Conservation (phyloP, 2,329 filamentous ascomycete species). For the Chaetomium sp. region DNA sequence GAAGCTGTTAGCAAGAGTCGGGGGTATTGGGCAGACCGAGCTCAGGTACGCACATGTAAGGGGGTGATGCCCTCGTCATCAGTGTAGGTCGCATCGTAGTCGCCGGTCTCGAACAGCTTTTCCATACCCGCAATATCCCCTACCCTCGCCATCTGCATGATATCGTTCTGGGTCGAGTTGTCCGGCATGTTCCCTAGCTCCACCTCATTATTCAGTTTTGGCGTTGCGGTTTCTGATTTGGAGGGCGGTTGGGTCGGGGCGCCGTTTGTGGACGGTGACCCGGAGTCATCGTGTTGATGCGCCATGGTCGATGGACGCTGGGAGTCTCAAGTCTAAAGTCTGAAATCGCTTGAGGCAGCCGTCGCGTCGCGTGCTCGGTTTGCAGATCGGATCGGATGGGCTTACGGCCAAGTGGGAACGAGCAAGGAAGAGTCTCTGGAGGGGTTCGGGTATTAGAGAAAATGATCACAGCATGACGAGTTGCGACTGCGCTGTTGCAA, state of each 20-base stretch:
- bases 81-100: slow-evolving; percentile 77
- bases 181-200: slow-evolving; percentile 55
- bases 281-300: slow-evolving; percentile 45
- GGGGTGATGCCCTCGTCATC: slow-evolving; percentile 96
- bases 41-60: slow-evolving; percentile 70
- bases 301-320: slow-evolving; percentile 42
- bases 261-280: slow-evolving; percentile 42
- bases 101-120: slow-evolving; percentile 81
- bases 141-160: slow-evolving; percentile 92
- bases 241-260: slow-evolving; percentile 57
- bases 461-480: slow-evolving; percentile 11
- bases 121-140: slow-evolving; percentile 87
- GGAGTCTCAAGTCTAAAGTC: not conserved
- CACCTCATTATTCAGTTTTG: slow-evolving; percentile 58
- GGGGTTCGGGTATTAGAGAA: not conserved
- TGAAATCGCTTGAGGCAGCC: not conserved
- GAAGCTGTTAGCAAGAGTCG: not conserved
- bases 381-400: slow-evolving; percentile 1
- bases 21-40: not conserved
- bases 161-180: slow-evolving; percentile 66
- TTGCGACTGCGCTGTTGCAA: not conserved
- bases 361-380: not conserved
- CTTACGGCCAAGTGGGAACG: not conserved
- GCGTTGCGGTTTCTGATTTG: slow-evolving; percentile 46
- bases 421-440: too few relatives aligned